Percentiles rank a stretch among this genome's conserved stretches.
phyloP scores from a whole-genome alignment of 164 flowering plant species.

The Magnolia sinica region DNA sequence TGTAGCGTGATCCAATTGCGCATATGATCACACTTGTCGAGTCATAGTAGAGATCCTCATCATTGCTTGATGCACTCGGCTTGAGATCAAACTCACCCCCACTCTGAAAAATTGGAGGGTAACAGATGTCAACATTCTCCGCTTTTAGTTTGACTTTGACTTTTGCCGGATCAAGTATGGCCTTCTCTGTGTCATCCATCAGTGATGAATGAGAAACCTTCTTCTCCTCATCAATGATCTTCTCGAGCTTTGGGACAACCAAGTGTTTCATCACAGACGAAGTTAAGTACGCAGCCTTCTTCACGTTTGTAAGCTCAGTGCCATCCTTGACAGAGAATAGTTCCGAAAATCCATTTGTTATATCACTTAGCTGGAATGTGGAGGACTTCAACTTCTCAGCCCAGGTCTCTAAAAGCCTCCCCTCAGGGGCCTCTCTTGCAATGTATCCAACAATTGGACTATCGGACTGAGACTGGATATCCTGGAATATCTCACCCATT shows the following conservation, averaged over 20 bases:
- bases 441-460: conserved; percentile 55
- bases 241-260: conserved; percentile 80
- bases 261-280: conserved; percentile 56
- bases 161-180: conserved; percentile 54
- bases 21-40: conserved; percentile 71
- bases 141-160: conserved; percentile 65
- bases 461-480: conserved; percentile 28
- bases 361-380: conserved; percentile 41
- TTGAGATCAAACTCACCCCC: conserved; percentile 75
- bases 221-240: conserved; percentile 76
- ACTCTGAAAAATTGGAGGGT: conserved; percentile 87
- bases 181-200: conserved; percentile 76
- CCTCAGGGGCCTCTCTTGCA: conserved; percentile 71
- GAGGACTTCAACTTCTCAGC: conserved; percentile 46
- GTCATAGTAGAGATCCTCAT: conserved; percentile 60
- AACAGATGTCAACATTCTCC: conserved; percentile 79
- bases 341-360: conserved; percentile 64
- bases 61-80: conserved; percentile 80
- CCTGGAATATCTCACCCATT: conserved; percentile 45
- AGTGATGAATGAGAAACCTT: conserved; percentile 63
- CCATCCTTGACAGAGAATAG: conserved; percentile 67
- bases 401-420: conserved; percentile 71
- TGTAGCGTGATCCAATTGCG: conserved; percentile 70
- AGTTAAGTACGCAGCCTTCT: conserved; percentile 65
- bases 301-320: conserved; percentile 53